phyloP scores from a whole-genome alignment of 257 asterid species.

The Oldenlandia corymbosa region DNA sequence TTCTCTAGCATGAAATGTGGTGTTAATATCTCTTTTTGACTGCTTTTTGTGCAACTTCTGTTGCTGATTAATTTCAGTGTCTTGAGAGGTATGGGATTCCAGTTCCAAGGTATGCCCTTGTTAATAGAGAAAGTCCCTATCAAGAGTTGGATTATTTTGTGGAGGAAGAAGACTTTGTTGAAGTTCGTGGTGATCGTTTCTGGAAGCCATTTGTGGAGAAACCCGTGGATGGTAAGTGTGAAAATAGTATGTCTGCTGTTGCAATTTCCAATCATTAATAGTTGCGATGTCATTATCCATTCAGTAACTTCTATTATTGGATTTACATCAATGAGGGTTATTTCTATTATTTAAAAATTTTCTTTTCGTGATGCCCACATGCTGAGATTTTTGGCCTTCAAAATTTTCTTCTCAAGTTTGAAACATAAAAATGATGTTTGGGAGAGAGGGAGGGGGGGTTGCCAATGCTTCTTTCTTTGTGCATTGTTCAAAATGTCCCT shows the following conservation, averaged over 20 bases:
- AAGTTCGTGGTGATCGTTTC: constrained; percentile 76
- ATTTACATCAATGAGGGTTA: neutral
- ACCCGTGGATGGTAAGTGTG: constrained; percentile 70
- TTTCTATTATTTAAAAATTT: neutral
- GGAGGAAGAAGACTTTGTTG: constrained; percentile 96
- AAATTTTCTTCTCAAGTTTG: neutral
- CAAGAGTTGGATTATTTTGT: constrained; percentile 83
- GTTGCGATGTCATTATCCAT: neutral
- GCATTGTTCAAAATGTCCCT: neutral
- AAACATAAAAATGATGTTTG: neutral
- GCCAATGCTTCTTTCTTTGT: neutral
- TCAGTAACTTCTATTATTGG: neutral
- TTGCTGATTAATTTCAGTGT: constrained; percentile 42
- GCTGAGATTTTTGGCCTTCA: neutral
- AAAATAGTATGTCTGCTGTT: neutral
- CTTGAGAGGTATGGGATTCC: constrained; percentile 84
- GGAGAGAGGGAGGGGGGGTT: too few relatives aligned
- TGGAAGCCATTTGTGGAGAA: constrained; percentile 99
- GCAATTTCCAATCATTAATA: neutral
- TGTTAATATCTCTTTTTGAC: neutral
- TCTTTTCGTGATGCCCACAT: neutral
- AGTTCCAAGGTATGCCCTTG: constrained; percentile 87
- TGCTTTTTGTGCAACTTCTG: constrained; percentile 4
- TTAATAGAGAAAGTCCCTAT: constrained; percentile 68
- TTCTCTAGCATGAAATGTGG: neutral